phyloP scores from a whole-genome alignment of 352 stramenopile genomes.

The Pythium oligandrum region DNA sequence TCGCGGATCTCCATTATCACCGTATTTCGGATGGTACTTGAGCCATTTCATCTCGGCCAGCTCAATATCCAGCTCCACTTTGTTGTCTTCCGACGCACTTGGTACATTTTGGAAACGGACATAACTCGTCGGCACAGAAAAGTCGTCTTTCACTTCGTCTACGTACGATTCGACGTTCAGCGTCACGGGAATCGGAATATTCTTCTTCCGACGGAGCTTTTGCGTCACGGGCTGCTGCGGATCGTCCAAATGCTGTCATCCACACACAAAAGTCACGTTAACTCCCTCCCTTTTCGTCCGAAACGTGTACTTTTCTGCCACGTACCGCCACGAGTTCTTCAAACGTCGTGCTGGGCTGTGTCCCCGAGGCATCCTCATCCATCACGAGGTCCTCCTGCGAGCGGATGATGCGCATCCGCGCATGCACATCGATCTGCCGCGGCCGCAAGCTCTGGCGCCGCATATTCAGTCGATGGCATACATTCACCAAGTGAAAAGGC shows the following conservation, averaged over 20 bases:
- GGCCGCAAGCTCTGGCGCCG: conserved; percentile 80
- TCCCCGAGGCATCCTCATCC: conserved; percentile 45
- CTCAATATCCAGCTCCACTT: conserved; percentile 74
- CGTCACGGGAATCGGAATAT: conserved; percentile 85
- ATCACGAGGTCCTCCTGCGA: conserved; percentile 72
- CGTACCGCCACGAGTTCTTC: conserved; percentile 69
- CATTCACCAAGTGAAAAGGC: too few relatives aligned
- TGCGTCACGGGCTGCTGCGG: conserved; percentile 32
- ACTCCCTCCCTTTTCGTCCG: background rate
- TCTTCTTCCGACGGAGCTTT: conserved; percentile 67
- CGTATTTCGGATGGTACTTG: conserved; percentile 75
- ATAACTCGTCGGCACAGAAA: conserved; percentile 74
- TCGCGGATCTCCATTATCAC: conserved; percentile 68
- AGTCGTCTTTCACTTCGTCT: conserved; percentile 56
- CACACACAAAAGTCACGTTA: conserved; percentile 1
- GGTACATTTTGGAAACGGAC: conserved; percentile 76
- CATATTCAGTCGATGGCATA: conserved; percentile 22
- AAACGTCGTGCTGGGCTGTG: conserved; percentile 48
- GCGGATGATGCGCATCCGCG: conserved; percentile 80
- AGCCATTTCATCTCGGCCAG: conserved; percentile 88
- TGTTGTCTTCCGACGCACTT: conserved; percentile 30
- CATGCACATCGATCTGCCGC: conserved; percentile 86
- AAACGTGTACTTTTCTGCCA: background rate
- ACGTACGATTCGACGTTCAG: conserved; percentile 64
- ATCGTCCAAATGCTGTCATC: conserved; percentile 50